These are phyloP conservation scores for Chytriomyces confervae DNA, from an alignment of 192 early-diverging fungal genomes.

Conservation along the genomic window DNA sequence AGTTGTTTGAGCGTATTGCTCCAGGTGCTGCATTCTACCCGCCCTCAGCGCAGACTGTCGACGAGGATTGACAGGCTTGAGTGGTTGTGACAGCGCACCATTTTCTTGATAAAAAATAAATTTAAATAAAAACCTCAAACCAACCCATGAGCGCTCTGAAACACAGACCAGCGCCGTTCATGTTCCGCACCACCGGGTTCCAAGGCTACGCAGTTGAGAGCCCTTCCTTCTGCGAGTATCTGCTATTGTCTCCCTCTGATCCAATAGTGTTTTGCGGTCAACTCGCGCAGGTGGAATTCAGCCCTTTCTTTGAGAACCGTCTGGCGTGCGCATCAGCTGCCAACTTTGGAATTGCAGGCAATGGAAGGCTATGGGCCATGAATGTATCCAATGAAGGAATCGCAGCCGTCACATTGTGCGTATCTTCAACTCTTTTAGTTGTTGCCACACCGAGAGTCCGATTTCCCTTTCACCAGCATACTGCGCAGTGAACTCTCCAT, in stretches of 20 bases:
- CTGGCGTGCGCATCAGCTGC: slow-evolving; percentile 86
- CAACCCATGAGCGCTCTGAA: neutral
- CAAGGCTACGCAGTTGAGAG: slow-evolving; percentile 85
- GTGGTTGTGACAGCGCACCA: too few relatives aligned
- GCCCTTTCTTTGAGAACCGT: slow-evolving; percentile 90
- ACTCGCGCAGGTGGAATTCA: slow-evolving; percentile 76
- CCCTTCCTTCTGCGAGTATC: neutral
- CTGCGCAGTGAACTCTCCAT: too few relatives aligned
- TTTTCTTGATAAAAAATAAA: too few relatives aligned
- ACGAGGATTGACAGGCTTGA: too few relatives aligned
- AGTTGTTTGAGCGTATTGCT: neutral
- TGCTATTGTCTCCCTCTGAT: neutral
- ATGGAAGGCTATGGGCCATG: slow-evolving; percentile 86
- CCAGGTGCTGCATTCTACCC: slow-evolving; percentile 1
- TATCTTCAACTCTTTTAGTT: slow-evolving; percentile 9
- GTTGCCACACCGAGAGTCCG: too few relatives aligned
- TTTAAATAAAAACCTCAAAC: too few relatives aligned
- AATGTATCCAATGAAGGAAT: slow-evolving; percentile 52
- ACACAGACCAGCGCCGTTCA: neutral
- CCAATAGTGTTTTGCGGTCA: neutral
- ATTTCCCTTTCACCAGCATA: neutral
- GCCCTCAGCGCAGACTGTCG: neutral
- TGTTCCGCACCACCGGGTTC: slow-evolving; percentile 79
- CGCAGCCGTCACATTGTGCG: slow-evolving; percentile 71
- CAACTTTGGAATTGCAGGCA: slow-evolving; percentile 98